Evolutionary conservation across 225 moss, liverwort and hornwort genomes (phyloP), one percentile per base, ranked within the genome.

Genomic region (Anthoceros angustus): DNA sequence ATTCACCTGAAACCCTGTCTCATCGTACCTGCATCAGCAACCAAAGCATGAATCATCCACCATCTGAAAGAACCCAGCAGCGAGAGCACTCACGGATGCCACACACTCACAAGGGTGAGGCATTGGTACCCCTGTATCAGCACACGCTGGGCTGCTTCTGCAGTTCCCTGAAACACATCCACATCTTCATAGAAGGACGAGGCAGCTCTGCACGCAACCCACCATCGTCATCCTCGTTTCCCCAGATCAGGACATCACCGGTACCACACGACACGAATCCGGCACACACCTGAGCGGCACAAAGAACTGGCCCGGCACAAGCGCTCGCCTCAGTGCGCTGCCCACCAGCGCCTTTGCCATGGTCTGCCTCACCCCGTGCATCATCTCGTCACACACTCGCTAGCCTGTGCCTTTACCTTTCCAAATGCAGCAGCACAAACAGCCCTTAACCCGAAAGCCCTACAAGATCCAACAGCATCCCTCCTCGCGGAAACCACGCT

Each of bases 1-100:
- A 23, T 55, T 55, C 55, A 55, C 55, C 16, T 55, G 55, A 55
- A 55, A 55, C 8, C 55, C 55, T 55, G n/a, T 23, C 55, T 55
- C 55, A 55, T 55, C 55, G 23, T 55, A 55, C 55, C 55, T 55
- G 55, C 23, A 23, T 18, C 16, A 46, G 12, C 45, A 20, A 23
- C 55, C 8, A 55, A 32, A 32, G 4, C 1, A 18, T 9, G 55
- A 55, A 23, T 5, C 1, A 32, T 32, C 32, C 32, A 32, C 32
- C 1, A 4, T 4, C 4, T 32, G 32, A 32, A 4, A 1, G 32
- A 32, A 32, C 4, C 32, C 32, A 32, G 32, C 32, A 1, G 32
- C 32, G 32, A 32, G 32, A 32, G 2, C 2, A 32, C 32, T 32
- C 32, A 32, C 32, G 32, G 32, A 32, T 32, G 4, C 12, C 7